A percentile compares a stretch with the other conserved stretches of the same genome.
These are phyloP conservation scores for Pichia sp. DNA, from an alignment of 1,139 yeast genomes.

Conservation along the genomic window DNA sequence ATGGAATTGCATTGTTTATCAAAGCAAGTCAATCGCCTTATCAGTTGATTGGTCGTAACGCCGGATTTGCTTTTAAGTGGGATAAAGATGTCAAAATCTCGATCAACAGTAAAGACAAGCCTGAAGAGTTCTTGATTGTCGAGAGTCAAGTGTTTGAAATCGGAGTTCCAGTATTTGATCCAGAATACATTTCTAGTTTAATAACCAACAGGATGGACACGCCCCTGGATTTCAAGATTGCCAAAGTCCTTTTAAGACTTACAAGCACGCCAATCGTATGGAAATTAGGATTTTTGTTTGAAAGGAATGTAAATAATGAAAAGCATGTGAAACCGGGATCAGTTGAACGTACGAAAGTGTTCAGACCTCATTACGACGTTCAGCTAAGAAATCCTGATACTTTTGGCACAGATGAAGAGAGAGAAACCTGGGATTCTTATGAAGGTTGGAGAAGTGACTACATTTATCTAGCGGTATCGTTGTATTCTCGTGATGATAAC, in stretches of 20 bases:
- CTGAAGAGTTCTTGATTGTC: constrained; percentile 41
- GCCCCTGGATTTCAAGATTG: constrained; percentile 21
- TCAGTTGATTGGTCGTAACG: constrained; percentile 40
- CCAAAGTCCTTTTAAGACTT: constrained; percentile 53
- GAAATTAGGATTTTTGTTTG: constrained; percentile 57
- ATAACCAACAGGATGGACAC: constrained; percentile 40
- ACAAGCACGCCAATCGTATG: constrained; percentile 59
- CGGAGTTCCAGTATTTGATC: constrained; percentile 47
- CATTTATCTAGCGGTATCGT: constrained; percentile 71
- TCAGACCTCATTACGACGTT: constrained; percentile 71
- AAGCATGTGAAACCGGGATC: constrained; percentile 25
- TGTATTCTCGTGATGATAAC: constrained; percentile 43
- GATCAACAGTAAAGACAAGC: constrained; percentile 40
- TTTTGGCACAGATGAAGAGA: constrained; percentile 37
- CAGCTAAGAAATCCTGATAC: constrained; percentile 61
- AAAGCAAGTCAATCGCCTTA: constrained; percentile 50
- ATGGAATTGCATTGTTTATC: constrained; percentile 50
- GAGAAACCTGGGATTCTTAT: constrained; percentile 65
- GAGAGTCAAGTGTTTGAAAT: constrained; percentile 49
- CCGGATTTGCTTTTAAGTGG: constrained; percentile 57
- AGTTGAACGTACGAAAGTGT: constrained; percentile 47
- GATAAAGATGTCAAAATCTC: constrained; percentile 42
- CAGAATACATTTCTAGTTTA: constrained; percentile 30
- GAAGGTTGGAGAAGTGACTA: constrained; percentile 75
- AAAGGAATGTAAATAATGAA: constrained; percentile 38